Percentiles rank a stretch among this genome's conserved stretches.
Evolutionary conservation across 2,329 filamentous ascomycete species (phyloP).

Genomic region (Plenodomus tracheiphilus): DNA sequence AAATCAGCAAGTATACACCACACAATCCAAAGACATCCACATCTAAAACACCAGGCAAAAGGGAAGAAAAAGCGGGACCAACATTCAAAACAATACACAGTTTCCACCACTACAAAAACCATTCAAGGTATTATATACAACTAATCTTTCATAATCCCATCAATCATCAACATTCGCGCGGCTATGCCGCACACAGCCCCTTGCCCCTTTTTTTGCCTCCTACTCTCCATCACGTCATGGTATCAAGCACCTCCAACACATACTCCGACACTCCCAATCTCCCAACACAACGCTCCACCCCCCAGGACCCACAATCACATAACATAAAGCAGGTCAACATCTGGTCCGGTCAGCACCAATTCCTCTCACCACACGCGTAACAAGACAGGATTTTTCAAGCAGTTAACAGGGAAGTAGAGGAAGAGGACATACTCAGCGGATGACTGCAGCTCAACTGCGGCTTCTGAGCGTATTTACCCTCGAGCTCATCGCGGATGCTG

Average conservation of each 20-base stretch:
- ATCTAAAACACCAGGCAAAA: too few relatives aligned
- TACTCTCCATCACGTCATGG: not conserved
- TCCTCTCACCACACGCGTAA: not conserved
- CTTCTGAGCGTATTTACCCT: constrained; percentile 88
- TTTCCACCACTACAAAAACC: too few relatives aligned
- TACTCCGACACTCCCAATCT: not conserved
- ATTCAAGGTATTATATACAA: not conserved
- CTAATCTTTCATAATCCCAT: not conserved
- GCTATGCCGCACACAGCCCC: not conserved
- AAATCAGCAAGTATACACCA: too few relatives aligned
- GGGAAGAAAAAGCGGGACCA: too few relatives aligned
- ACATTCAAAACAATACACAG: too few relatives aligned
- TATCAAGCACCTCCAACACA: not conserved
- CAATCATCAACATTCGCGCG: not conserved
- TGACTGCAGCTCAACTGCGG: constrained; percentile 96
- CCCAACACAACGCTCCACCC: not conserved
- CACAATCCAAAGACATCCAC: too few relatives aligned
- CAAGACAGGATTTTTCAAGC: not conserved
- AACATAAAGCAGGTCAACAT: constrained; percentile 23
- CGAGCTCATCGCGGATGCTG: constrained; percentile 87
- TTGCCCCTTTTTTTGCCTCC: not conserved
- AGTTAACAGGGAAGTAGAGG: not conserved
- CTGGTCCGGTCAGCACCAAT: constrained; percentile 2
- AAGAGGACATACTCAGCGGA: constrained; percentile 71
- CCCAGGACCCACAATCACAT: constrained; percentile 10